Evolutionary conservation across 1,284 basidiomycete genomes (phyloP), one percentile per base, ranked within the genome.

Genomic region (Ceratobasidium sp.): DNA sequence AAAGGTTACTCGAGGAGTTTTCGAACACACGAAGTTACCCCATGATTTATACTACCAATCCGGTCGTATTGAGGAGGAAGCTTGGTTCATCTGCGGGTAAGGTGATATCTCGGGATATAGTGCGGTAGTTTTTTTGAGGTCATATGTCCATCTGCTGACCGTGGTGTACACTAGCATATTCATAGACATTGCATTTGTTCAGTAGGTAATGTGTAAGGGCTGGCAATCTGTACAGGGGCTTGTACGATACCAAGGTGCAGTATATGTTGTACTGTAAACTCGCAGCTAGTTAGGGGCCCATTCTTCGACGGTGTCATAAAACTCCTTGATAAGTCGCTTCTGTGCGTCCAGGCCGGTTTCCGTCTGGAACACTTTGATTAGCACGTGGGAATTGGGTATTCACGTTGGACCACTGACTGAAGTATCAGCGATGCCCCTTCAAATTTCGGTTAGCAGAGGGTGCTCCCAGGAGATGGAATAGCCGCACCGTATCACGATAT

Each of bases 231-330:
- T 11, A 41, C 36, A 41, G 4, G 11, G 11, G 36, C 11, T 41
- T 41, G 36, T 41, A 41, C 36, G 4, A 41, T 11, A 41, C 36
- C 36, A 41, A 11, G 36, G 36, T 41, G 36, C 11, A 11, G 6
- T 24, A n/a, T n/a, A 48, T n/a, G 15, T 22, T n/a, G n/a, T n/a
- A n/a, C n/a, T n/a, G n/a, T n/a, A 19, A n/a, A 29, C 31, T 17
- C 36, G 27, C 19, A 33, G 59, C 72, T 82, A 85, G 57, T 81
- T 80, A 5, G 87, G 83, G 27, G 90, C 87, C 78, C 87, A 87
- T 76, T 98, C 95, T 74, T 92, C 89, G 1, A 95, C 91, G 0
- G 89, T 91, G 8, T 87, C 87, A 80, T 97, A 98, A 81, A 97
- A 96, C 80, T 97, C 94, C 78, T 87, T 87, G 50, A 95, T 90